Conservation (phyloP, 257 asterid genomes). For the Nemophila menziesii region DNA sequence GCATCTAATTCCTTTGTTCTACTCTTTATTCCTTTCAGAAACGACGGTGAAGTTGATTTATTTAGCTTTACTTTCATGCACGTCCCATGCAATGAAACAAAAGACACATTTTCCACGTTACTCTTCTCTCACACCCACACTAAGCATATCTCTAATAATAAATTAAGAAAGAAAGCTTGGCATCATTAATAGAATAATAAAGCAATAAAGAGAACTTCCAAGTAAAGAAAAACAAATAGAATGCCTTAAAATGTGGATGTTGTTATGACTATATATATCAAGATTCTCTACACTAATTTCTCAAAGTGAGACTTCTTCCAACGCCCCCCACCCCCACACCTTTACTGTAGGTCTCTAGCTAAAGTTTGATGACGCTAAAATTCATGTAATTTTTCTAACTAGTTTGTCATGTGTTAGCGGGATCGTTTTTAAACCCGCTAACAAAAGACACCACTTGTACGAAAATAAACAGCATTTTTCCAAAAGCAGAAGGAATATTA, state of each 20-base stretch:
- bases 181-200: slow-evolving; percentile 18
- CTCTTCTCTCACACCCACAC: not conserved
- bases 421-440: no score
- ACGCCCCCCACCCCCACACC: not conserved
- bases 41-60: slow-evolving; percentile 13
- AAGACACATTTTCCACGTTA: slow-evolving; percentile 18
- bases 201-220: slow-evolving; percentile 15
- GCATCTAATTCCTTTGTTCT: slow-evolving; percentile 16
- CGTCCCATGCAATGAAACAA: slow-evolving; percentile 6
- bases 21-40: slow-evolving; percentile 15
- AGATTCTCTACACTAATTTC: slow-evolving; percentile 12
- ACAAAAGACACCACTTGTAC: not conserved
- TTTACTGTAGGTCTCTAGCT: not conserved
- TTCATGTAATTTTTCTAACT: no score
- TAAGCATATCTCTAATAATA: not conserved
- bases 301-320: not conserved
- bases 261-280: slow-evolving; percentile 1
- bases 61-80: slow-evolving; percentile 17
- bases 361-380: not conserved
- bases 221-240: slow-evolving; percentile 7
- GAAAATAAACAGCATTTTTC: no score
- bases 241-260: slow-evolving; percentile 9
- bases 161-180: not conserved
- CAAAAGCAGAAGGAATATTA: no score
- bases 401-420: no score